Percentiles rank a stretch among this genome's conserved stretches.
phyloP scores from a whole-genome alignment of 2,329 filamentous ascomycete species.

The Reticulascus tulasneorum region DNA sequence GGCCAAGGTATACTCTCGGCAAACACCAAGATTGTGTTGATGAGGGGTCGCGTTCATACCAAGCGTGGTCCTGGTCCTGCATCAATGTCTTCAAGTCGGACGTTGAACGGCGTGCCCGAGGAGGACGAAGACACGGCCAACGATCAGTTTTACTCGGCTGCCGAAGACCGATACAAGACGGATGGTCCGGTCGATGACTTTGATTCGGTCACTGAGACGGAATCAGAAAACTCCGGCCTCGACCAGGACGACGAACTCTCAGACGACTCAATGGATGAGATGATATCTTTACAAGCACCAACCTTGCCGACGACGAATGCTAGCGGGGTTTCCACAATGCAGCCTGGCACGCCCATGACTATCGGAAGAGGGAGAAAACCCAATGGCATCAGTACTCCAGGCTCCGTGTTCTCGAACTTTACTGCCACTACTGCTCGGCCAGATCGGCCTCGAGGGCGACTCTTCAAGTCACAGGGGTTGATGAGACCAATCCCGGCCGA shows the following conservation, averaged over 20 bases:
- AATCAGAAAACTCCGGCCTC: slow-evolving; percentile 55
- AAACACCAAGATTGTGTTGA: slow-evolving; percentile 78
- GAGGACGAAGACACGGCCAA: slow-evolving; percentile 84
- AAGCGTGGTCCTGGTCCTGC: slow-evolving; percentile 47
- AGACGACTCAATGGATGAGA: slow-evolving; percentile 87
- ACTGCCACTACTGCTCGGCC: slow-evolving; percentile 78
- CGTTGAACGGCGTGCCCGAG: slow-evolving; percentile 55
- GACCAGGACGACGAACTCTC: slow-evolving; percentile 74
- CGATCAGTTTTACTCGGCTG: slow-evolving; percentile 89
- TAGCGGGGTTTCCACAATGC: slow-evolving; percentile 75
- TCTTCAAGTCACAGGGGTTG: slow-evolving; percentile 81
- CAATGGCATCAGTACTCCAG: slow-evolving; percentile 76
- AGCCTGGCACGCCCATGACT: slow-evolving; percentile 76
- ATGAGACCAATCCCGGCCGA: slow-evolving; percentile 69
- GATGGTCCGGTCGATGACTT: slow-evolving; percentile 56
- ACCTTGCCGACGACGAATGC: slow-evolving; percentile 72
- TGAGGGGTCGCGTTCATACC: slow-evolving; percentile 55
- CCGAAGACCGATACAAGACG: slow-evolving; percentile 69
- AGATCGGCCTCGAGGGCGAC: slow-evolving; percentile 66
- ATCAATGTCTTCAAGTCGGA: slow-evolving; percentile 40
- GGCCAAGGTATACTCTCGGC: slow-evolving; percentile 77
- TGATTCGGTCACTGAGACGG: slow-evolving; percentile 55
- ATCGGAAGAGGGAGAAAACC: slow-evolving; percentile 59
- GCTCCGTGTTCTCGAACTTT: slow-evolving; percentile 84
- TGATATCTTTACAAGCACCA: slow-evolving; percentile 84